Evolutionary conservation across 306 rosid genomes (phyloP).

Genomic region (Vigna mungo): DNA sequence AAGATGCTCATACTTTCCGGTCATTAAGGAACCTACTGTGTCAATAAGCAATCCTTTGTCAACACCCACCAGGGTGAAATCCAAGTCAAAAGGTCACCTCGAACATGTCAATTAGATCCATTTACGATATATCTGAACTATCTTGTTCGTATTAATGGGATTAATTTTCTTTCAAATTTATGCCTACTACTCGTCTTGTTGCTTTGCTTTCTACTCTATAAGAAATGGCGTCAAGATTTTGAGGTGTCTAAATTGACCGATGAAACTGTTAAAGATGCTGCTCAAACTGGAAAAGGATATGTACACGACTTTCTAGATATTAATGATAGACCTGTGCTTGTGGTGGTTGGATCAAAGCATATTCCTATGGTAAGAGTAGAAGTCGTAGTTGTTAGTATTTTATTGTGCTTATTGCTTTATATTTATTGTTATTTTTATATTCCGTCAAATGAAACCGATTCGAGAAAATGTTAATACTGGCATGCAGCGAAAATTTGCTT

Average conservation of each 20-base stretch:
- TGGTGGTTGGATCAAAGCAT: slow-evolving; percentile 84
- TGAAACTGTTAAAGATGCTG: slow-evolving; percentile 64
- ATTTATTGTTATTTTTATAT: background rate
- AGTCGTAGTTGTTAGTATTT: slow-evolving; percentile 22
- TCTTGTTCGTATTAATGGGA: background rate
- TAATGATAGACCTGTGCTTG: slow-evolving; percentile 78
- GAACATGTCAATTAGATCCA: background rate
- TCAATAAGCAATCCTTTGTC: background rate
- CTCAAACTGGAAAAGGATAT: slow-evolving; percentile 82
- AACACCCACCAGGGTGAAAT: background rate
- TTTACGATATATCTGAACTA: background rate
- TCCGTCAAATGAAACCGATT: background rate
- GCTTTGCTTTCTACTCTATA: slow-evolving; percentile 52
- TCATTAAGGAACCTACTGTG: background rate
- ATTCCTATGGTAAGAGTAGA: slow-evolving; percentile 67
- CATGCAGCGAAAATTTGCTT: slow-evolving; percentile 7
- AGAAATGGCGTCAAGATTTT: slow-evolving; percentile 97
- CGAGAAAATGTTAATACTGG: slow-evolving; percentile 14
- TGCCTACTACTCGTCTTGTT: slow-evolving; percentile 14
- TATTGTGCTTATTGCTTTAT: slow-evolving; percentile 11
- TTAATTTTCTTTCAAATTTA: slow-evolving; percentile 2
- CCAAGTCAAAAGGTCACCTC: background rate
- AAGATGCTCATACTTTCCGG: background rate
- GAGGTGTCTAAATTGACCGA: slow-evolving; percentile 76
- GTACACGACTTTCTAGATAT: slow-evolving; percentile 83